Base-by-base conservation (phyloP, 2,329 filamentous ascomycete species). In the Penicillium sp. region DNA sequence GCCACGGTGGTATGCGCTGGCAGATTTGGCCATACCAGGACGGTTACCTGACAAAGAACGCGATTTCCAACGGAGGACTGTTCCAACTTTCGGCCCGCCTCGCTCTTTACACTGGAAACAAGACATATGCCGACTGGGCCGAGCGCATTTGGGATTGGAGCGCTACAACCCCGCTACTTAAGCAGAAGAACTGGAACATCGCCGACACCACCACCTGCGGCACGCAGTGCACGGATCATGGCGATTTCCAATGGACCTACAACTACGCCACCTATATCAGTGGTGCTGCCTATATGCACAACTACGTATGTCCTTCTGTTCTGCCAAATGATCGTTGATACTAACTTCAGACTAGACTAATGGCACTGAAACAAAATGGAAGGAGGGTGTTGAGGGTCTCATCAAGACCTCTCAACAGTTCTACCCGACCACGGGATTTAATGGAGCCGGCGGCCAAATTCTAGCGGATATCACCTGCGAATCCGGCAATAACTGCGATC, bases 1-100 rank as follows among this genome's bases (percentile, higher is more conserved):
- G 91, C 73, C 79, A 77, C 55, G 91, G 91, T 58, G 91, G 91
- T 17, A 76, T 96, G 65, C 85, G 89, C 62, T 96, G 92, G 92
- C 91, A 96, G 77, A 89, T 95, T 60, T 93, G 88, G 77, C 81
- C 84, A 13, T 90, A 87, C 77, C 92, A 92, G 76, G 84, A 81
- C 56, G 90, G 90, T 6, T 86, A 80, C 65, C 74, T 76, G 53
- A 85, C 83, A 65, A 85, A 85, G 63, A 86, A 86, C 63, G 78
- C 80, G 23, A 81, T 86, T 60, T 82, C 81, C 13, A 85, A 85
- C 62, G 83, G 83, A 4, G 82, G 78, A 33, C 79, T 85, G 58
- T 84, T 85, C 71, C 81, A 84, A 62, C 76, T 86, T 12, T 78
- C 80, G 3, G 81, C 90, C 8, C 86, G 91, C 17, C 81, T 95